Base-by-base conservation (phyloP, 2,329 filamentous ascomycete genomes). In the Trichoderma arundinaceum region DNA sequence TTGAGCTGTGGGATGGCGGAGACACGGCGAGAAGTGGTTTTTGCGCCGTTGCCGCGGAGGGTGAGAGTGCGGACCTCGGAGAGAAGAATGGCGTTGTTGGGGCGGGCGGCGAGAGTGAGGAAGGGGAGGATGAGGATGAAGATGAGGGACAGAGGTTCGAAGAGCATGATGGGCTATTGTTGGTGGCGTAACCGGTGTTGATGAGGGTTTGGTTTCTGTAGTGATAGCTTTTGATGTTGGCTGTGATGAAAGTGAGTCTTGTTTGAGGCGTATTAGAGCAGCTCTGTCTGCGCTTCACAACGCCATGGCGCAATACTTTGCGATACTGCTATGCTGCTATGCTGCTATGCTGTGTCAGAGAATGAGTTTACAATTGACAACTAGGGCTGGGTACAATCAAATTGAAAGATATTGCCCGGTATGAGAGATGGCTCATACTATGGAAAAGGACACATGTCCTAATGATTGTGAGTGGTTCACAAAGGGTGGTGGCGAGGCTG, bases 1-100 rank as follows among this genome's bases (percentile, higher is more conserved):
- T 82, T 86, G 13, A 97, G 85, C 80, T 96, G 90, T 0, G 92
- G 92, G 53, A 94, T 85, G 28, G 94, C 81, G 22, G 88, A 74
- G 43, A 93, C 86, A 68, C 94, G 92, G 33, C 93, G 91, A 74
- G 91, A 85, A 43, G 88, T 86, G 0, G 94, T 97, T 72, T 86
- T 80, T 58, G 85, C 82, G 75, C 77, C 77, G 67, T 84, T 83
- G 69, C 85, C 83, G 67, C 88, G 89, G 12, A 97, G 85, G 7
- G 94, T 97, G 46, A 98, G 86, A 54, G 90, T 84, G 70, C 92
- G 86, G 64, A 98, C 90, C 2, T 82, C 72, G 32, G 84, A 86
- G 71, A 87, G 82, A 66, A 85, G 82, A 73, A 87, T 83, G 65
- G 84, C 84, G 72, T 86, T 78, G 4, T 54, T 46, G 65, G 83